Conservation (phyloP, 1,284 basidiomycete genomes). For the Ustanciosporium gigantosporum region DNA sequence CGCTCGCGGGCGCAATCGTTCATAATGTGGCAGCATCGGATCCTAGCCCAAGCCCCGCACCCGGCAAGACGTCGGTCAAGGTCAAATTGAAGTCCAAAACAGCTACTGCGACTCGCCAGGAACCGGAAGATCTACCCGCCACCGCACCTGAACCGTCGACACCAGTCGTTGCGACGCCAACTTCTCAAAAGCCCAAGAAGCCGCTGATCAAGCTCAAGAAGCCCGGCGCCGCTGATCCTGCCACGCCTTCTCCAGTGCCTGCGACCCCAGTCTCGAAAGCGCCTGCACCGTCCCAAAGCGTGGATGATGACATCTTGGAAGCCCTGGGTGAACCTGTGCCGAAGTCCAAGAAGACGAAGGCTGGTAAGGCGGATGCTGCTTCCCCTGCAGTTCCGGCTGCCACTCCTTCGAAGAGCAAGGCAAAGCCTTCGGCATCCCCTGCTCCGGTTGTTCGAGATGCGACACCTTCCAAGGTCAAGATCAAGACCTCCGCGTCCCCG, state of each 20-base stretch:
- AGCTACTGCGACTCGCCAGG: background rate
- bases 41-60: constrained; percentile 13
- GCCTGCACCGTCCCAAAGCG: constrained; percentile 11
- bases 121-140: constrained; percentile 17
- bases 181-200: constrained; percentile 31
- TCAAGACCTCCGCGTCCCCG: constrained; percentile 7
- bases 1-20: too few relatives aligned
- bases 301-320: constrained; percentile 38
- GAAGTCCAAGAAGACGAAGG: constrained; percentile 16
- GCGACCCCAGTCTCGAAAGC: constrained; percentile 6
- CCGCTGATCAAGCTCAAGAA: constrained; percentile 42
- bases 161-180: constrained; percentile 3
- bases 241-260: constrained; percentile 1
- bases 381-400: constrained; percentile 2
- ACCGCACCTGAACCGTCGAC: constrained; percentile 4
- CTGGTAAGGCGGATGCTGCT: background rate
- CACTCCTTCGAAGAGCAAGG: constrained; percentile 1
- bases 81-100: constrained; percentile 31
- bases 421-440: too few relatives aligned
- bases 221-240: constrained; percentile 9
- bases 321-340: constrained; percentile 22
- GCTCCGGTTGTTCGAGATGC: too few relatives aligned
- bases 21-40: too few relatives aligned
- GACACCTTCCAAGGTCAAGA: too few relatives aligned
- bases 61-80: constrained; percentile 27